Percentiles rank a stretch among this genome's conserved stretches.
phyloP scores from a whole-genome alignment of 257 asterid species.

The Verbena officinalis region DNA sequence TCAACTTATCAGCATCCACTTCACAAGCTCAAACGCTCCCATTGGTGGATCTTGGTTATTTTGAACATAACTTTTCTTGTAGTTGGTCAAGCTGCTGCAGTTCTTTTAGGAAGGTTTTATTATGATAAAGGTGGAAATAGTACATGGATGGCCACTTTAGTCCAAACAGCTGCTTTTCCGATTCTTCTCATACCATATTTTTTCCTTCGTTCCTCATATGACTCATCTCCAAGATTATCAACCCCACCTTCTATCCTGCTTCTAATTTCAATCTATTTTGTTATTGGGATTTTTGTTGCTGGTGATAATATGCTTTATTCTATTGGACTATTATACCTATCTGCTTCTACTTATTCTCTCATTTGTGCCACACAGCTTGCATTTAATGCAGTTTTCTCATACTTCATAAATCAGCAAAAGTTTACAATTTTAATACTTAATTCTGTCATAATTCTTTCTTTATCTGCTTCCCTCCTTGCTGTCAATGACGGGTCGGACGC shows the following conservation, averaged over 20 bases:
- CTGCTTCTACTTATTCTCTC: conserved; percentile 93
- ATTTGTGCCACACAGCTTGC: conserved; percentile 87
- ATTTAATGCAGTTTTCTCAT: conserved; percentile 75
- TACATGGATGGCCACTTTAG: conserved; percentile 83
- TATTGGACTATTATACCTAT: conserved; percentile 71
- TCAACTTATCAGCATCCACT: conserved; percentile 41
- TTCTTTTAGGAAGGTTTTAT: conserved; percentile 72
- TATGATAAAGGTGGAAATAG: conserved; percentile 88
- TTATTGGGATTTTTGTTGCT: conserved; percentile 60
- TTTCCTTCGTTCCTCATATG: conserved; percentile 45
- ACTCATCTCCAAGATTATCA: conserved; percentile 34
- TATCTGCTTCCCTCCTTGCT: conserved; percentile 72
- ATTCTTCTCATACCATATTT: conserved; percentile 63
- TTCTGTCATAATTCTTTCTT: conserved; percentile 73
- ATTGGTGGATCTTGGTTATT: conserved; percentile 77
- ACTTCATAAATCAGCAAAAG: conserved; percentile 71
- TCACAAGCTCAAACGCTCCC: conserved; percentile 47
- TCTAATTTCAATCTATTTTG: conserved; percentile 43
- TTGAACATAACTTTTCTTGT: conserved; percentile 60
- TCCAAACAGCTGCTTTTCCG: conserved; percentile 87
- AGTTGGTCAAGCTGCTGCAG: conserved; percentile 79
- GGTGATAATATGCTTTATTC: conserved; percentile 95
- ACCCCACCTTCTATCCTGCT: conserved; percentile 39
- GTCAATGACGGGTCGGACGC: conserved; percentile 58
- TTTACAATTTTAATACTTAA: conserved; percentile 68